Percentiles rank a stretch among this genome's conserved stretches.
Evolutionary conservation across 352 stramenopile species (phyloP).

Genomic region (Phytopythium litorale): DNA sequence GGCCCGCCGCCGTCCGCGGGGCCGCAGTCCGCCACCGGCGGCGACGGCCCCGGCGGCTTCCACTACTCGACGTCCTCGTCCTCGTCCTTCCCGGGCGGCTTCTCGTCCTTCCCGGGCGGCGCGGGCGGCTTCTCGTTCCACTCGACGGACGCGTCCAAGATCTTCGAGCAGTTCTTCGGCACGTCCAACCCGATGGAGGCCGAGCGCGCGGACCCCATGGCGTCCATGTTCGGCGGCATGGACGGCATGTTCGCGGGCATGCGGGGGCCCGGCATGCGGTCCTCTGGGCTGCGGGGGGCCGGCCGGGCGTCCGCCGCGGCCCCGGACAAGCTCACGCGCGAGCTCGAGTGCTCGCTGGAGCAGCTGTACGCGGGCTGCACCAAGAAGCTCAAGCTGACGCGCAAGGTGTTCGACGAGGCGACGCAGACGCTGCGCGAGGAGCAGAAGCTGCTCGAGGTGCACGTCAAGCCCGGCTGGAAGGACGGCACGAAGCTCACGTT

Average conservation of each 20-base stretch:
- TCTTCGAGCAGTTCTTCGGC: slow-evolving; percentile 91
- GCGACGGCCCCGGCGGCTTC: slow-evolving; percentile 27
- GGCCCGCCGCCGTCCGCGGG: slow-evolving; percentile 17
- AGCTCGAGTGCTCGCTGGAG: slow-evolving; percentile 93
- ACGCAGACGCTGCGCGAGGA: slow-evolving; percentile 92
- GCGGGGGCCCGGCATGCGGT: not conserved
- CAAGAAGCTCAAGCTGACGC: slow-evolving; percentile 94
- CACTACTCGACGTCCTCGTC: slow-evolving; percentile 19
- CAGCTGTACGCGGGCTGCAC: slow-evolving; percentile 79
- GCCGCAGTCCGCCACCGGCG: not conserved
- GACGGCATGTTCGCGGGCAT: slow-evolving; percentile 38
- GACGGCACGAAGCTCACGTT: slow-evolving; percentile 96
- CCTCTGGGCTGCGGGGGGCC: not conserved
- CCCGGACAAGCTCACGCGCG: slow-evolving; percentile 56
- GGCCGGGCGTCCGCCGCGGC: slow-evolving; percentile 9
- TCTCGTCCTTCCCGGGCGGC: slow-evolving; percentile 55
- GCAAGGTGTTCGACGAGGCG: slow-evolving; percentile 82
- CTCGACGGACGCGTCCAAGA: slow-evolving; percentile 79
- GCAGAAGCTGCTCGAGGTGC: slow-evolving; percentile 93
- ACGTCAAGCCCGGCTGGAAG: slow-evolving; percentile 96
- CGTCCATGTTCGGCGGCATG: slow-evolving; percentile 66
- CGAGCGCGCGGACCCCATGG: slow-evolving; percentile 65
- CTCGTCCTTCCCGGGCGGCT: slow-evolving; percentile 71
- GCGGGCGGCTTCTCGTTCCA: slow-evolving; percentile 60
- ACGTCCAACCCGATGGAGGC: slow-evolving; percentile 78